These are phyloP conservation scores for Terfezia claveryi DNA, from an alignment of 495 filamentous ascomycete species.

Conservation along the genomic window DNA sequence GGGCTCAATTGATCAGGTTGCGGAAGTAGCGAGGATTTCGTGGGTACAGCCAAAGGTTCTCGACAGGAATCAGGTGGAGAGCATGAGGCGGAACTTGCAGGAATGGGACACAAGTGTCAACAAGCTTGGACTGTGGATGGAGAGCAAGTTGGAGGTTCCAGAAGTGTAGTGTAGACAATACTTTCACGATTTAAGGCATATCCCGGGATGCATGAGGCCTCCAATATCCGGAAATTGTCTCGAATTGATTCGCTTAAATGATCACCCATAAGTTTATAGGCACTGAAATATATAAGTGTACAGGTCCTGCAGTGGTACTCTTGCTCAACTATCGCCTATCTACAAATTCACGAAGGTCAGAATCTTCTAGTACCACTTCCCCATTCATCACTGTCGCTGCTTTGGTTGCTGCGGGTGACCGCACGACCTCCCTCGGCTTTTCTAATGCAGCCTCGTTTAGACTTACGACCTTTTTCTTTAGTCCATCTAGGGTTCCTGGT, in stretches of 20 bases:
- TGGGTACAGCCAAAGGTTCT: slow-evolving; percentile 98
- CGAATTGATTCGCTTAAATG: neutral
- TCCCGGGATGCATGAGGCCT: too few relatives aligned
- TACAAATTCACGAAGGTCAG: slow-evolving; percentile 29
- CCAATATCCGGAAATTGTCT: too few relatives aligned
- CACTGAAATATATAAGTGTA: neutral
- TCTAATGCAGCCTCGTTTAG: slow-evolving; percentile 16
- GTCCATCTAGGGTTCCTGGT: neutral
- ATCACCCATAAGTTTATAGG: neutral
- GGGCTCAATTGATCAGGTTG: slow-evolving; percentile 92
- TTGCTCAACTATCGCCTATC: neutral
- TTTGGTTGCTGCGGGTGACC: slow-evolving; percentile 5
- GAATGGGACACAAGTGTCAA: slow-evolving; percentile 95
- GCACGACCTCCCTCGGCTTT: neutral
- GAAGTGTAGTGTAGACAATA: neutral
- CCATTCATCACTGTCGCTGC: slow-evolving; percentile 41
- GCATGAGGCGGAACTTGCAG: slow-evolving; percentile 65
- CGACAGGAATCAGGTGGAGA: slow-evolving; percentile 87
- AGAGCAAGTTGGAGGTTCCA: neutral
- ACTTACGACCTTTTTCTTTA: neutral
- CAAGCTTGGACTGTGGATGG: slow-evolving; percentile 32
- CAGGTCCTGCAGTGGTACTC: neutral
- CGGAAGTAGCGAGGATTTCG: slow-evolving; percentile 76
- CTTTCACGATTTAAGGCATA: too few relatives aligned
- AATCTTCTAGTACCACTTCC: slow-evolving; percentile 45